Percentiles rank a stretch among this genome's conserved stretches.
Conservation (phyloP, 805 yeast species). For the Ogataea sp. region DNA sequence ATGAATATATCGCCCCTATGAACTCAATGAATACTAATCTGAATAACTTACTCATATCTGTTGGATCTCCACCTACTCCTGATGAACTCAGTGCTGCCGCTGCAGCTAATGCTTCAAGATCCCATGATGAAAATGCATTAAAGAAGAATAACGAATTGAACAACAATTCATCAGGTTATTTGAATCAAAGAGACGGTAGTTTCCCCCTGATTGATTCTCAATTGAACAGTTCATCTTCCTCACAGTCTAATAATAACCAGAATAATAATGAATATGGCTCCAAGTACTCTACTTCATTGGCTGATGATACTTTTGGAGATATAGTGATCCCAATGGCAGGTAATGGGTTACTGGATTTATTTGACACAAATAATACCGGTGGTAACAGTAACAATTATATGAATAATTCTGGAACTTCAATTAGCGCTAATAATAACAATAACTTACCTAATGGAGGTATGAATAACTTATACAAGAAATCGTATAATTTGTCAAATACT, state of each 20-base stretch:
- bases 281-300: neutral
- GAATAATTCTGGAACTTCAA: neutral
- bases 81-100: neutral
- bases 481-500: conserved; percentile 8
- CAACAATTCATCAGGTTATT: neutral
- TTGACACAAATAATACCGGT: conserved; percentile 1
- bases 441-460: too few relatives aligned
- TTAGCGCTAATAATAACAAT: neutral
- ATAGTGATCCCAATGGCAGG: conserved; percentile 18
- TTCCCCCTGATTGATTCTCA: too few relatives aligned
- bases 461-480: too few relatives aligned
- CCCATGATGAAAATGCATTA: neutral
- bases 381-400: neutral
- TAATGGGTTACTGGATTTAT: conserved; percentile 23
- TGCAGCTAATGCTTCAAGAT: neutral
- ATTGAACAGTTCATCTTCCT: neutral
- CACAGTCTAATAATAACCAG: neutral
- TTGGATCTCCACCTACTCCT: neutral
- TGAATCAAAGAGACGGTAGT: neutral
- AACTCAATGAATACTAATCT: conserved; percentile 27
- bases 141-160: neutral
- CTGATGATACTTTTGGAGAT: conserved; percentile 6
- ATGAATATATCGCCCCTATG: conserved; percentile 28
- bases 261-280: neutral
- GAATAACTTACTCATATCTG: conserved; percentile 16